Percentiles rank a stretch among this genome's conserved stretches.
Evolutionary conservation across 2,329 filamentous ascomycete genomes (phyloP).

Genomic region (Fusarium transvaalense): DNA sequence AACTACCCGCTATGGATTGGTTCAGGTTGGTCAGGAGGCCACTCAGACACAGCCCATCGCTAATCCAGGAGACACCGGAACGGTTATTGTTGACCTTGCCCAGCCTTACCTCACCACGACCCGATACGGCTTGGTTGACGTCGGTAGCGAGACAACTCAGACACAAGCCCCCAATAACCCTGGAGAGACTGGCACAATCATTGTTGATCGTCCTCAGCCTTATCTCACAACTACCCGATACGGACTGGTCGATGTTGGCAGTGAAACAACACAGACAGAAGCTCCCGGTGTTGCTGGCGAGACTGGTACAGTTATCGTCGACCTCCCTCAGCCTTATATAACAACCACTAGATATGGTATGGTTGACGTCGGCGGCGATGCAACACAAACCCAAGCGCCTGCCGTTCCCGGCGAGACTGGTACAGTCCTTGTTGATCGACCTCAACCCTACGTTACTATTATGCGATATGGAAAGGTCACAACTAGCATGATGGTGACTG

Average conservation of each 20-base stretch:
- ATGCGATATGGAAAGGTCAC: not conserved
- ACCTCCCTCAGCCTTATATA: not conserved
- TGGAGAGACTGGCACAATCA: not conserved
- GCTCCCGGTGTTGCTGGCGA: rapidly evolving
- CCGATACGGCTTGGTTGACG: not conserved
- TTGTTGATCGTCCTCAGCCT: not conserved
- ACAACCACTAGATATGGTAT: not conserved
- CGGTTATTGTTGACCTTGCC: not conserved
- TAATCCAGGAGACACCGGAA: not conserved
- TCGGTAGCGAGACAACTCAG: not conserved
- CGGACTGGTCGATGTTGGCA: not conserved
- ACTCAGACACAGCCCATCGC: not conserved
- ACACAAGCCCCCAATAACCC: not conserved
- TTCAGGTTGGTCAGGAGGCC: not conserved
- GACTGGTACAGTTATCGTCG: not conserved
- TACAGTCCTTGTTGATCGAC: not conserved
- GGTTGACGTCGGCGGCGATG: not conserved
- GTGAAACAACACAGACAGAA: not conserved
- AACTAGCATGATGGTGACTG: not conserved
- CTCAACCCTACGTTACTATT: not conserved
- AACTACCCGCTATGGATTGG: not conserved
- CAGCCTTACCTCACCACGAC: not conserved
- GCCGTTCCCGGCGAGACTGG: not conserved
- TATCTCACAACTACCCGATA: not conserved
- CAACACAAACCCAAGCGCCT: not conserved